Evolutionary conservation across 1,284 basidiomycete genomes (phyloP), one percentile per base, ranked within the genome.

Genomic region (Phlebopus sp.): DNA sequence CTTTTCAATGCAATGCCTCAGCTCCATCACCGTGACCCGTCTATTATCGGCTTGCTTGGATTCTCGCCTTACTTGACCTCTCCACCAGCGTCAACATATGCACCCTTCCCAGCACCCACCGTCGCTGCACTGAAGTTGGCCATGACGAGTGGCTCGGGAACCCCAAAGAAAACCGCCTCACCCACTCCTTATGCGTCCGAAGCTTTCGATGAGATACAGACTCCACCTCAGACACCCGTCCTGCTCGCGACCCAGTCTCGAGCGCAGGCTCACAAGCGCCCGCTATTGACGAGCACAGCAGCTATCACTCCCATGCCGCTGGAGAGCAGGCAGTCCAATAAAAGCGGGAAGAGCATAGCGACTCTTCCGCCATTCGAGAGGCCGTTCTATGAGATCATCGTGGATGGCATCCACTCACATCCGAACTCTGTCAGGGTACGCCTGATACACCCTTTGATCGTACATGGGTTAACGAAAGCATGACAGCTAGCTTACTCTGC

Each of bases 1-100:
- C 74, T 95, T 17, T 94, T 93, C 81, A 96, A 96, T 59, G 90
- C 90, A 5, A 93, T 93, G 90, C 88, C 89, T 3, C 86, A 86
- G 58, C 69, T 93, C 45, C 89, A 91, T 63, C 90, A 92, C 59
- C 78, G 89, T 34, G 88, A 90, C 61, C 86, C 89, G 37, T 89
- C 81, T 11, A 90, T 95, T 58, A 92, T 95, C 51, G 92, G 92
- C 23, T 76, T 95, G 5, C 72, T 96, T 37, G 91, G 91, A 23
- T 81, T 86, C 17, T 88, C 86, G 6, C 84, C 85, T 1, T 74
- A 79, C 58, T 66, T 82, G 36, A 73, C 76, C 18, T 69, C 74
- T 2, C 69, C 69, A 7, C 59, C 59, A 36, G 52, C 59, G 18
- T 55, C 63, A 7, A 57, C 57, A 25, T 62, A 59, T 38, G 56